phyloP scores from a whole-genome alignment of 2,329 filamentous ascomycete species.

The Fusarium miscanthi region DNA sequence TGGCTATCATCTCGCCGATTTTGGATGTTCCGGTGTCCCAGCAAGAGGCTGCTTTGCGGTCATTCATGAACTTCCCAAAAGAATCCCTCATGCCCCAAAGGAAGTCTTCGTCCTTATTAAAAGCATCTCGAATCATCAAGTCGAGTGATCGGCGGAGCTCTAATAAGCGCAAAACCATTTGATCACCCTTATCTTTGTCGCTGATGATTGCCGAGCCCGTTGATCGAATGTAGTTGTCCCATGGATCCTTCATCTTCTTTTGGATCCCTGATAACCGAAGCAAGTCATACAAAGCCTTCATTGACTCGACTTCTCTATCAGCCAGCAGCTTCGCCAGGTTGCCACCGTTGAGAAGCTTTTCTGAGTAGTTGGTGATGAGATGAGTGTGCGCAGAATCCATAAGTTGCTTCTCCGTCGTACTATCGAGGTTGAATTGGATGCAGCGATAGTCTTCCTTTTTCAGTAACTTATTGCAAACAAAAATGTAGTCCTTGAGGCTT shows the following conservation, averaged over 20 bases:
- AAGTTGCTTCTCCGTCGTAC: conserved; percentile 81
- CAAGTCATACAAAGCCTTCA: conserved; percentile 82
- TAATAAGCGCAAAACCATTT: conserved; percentile 88
- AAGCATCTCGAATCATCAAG: conserved; percentile 79
- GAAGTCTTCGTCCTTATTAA: conserved; percentile 80
- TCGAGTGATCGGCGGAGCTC: conserved; percentile 85
- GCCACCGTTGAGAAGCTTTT: conserved; percentile 71
- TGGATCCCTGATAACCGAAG: conserved; percentile 79
- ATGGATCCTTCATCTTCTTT: conserved; percentile 75
- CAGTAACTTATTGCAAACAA: conserved; percentile 75
- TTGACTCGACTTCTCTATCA: conserved; percentile 73
- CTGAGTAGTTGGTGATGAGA: conserved; percentile 75
- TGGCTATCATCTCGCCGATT: conserved; percentile 98
- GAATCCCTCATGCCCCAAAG: conserved; percentile 83
- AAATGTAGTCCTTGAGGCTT: conserved; percentile 80
- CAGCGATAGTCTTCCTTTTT: conserved; percentile 79
- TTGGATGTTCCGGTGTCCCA: conserved; percentile 90
- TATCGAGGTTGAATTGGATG: conserved; percentile 83
- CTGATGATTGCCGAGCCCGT: conserved; percentile 83
- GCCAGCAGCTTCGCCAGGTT: conserved; percentile 80
- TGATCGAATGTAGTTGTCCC: conserved; percentile 80
- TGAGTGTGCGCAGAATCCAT: conserved; percentile 78
- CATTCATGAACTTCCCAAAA: conserved; percentile 93
- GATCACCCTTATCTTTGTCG: conserved; percentile 79
- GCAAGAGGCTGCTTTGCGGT: conserved; percentile 76